Evolutionary conservation across 2,329 filamentous ascomycete genomes (phyloP).

Genomic region (Fusarium luffae): DNA sequence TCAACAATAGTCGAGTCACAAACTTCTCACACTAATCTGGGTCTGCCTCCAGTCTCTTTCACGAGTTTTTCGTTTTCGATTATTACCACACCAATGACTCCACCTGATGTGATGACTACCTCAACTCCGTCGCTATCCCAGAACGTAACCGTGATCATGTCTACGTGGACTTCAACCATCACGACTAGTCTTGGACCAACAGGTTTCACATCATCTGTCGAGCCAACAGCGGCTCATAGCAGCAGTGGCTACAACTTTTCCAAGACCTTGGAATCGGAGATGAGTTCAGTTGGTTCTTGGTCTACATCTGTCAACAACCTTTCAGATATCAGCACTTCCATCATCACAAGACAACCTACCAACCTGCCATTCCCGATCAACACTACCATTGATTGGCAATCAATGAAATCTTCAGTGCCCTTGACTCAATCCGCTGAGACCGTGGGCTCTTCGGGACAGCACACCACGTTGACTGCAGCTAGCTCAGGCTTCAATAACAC

Average conservation of each 20-base stretch:
- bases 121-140: constrained; percentile 4
- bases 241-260: constrained; percentile 30
- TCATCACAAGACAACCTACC: constrained; percentile 18
- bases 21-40: background rate
- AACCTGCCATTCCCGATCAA: constrained; percentile 31
- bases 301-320: constrained; percentile 3
- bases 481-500: constrained; percentile 22
- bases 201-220: constrained; percentile 4
- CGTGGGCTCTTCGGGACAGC: background rate
- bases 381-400: constrained; percentile 19
- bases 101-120: constrained; percentile 4
- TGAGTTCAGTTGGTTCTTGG: background rate
- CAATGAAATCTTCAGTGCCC: background rate
- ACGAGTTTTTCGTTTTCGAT: constrained; percentile 13
- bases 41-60: constrained; percentile 10
- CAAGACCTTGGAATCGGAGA: background rate
- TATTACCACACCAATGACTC: constrained; percentile 23
- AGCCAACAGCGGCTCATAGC: constrained; percentile 16
- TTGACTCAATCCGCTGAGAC: background rate
- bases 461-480: background rate
- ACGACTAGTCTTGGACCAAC: constrained; percentile 19
- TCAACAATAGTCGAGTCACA: constrained; percentile 14
- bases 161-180: constrained; percentile 31
- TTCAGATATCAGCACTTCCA: constrained; percentile 18
- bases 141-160: constrained; percentile 11